These are phyloP conservation scores for Erodium moschatum DNA, from an alignment of 441 rosid genomes.

Conservation along the genomic window DNA sequence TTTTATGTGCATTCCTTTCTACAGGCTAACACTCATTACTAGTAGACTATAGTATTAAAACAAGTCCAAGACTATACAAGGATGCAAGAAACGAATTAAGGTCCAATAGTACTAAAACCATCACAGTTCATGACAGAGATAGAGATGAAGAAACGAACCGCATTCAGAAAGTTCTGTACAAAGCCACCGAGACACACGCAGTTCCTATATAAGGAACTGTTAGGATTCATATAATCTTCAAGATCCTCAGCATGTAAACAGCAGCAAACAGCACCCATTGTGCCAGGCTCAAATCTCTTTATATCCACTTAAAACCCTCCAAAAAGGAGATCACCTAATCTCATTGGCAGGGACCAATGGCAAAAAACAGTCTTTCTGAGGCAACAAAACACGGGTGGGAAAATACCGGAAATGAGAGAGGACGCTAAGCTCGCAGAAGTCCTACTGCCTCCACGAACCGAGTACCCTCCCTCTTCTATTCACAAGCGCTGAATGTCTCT, in stretches of 20 bases:
- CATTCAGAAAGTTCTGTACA: conserved; percentile 47
- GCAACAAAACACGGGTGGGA: background rate
- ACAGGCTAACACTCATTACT: too few species aligned
- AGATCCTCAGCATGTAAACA: conserved; percentile 58
- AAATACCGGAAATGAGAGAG: conserved; percentile 39
- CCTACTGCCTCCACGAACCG: conserved; percentile 34
- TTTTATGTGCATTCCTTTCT: too few species aligned
- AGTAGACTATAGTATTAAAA: background rate
- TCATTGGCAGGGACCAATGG: conserved; percentile 22
- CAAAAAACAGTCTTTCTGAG: background rate
- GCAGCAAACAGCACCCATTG: conserved; percentile 86
- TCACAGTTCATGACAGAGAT: background rate
- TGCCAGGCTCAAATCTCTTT: conserved; percentile 24
- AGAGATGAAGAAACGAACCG: conserved; percentile 25
- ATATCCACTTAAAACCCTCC: conserved; percentile 20
- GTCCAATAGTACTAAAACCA: background rate
- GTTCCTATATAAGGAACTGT: conserved; percentile 54
- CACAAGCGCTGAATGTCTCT: conserved; percentile 21
- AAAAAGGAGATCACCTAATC: conserved; percentile 19
- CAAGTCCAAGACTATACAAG: background rate
- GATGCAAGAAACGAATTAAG: background rate
- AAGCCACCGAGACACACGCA: conserved; percentile 70
- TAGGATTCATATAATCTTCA: conserved; percentile 65
- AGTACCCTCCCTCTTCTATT: conserved; percentile 46
- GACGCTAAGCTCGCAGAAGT: conserved; percentile 63